These are phyloP conservation scores for Fistulina hepatica DNA, from an alignment of 1,284 basidiomycete species.

Conservation along the genomic window DNA sequence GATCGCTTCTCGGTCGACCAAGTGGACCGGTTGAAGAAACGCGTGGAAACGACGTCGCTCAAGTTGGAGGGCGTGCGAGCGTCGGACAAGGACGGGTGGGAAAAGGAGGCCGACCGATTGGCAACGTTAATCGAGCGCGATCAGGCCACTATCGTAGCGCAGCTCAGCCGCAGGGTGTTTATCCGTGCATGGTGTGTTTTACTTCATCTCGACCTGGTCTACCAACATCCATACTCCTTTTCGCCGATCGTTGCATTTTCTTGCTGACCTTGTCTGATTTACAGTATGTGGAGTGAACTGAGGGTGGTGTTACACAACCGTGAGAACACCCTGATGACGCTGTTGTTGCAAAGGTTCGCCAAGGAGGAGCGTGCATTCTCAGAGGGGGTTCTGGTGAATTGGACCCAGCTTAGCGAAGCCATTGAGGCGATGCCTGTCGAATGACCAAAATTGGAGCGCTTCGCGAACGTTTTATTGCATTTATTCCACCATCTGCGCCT, in stretches of 20 bases:
- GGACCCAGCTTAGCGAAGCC: slow-evolving; percentile 59
- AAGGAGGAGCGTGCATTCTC: slow-evolving; percentile 60
- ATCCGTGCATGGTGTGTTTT: slow-evolving; percentile 65
- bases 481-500: no score
- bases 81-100: slow-evolving; percentile 68
- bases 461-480: no score
- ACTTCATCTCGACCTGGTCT: no score
- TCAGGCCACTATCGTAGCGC: slow-evolving; percentile 58
- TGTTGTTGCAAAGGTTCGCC: slow-evolving; percentile 61
- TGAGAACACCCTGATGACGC: slow-evolving; percentile 73
- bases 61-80: slow-evolving; percentile 67
- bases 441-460: slow-evolving; percentile 27
- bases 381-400: slow-evolving; percentile 53
- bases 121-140: slow-evolving; percentile 63
- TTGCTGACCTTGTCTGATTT: slow-evolving; percentile 6
- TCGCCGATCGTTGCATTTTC: neutral
- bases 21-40: slow-evolving; percentile 77
- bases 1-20: slow-evolving; percentile 75
- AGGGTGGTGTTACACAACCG: slow-evolving; percentile 80
- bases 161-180: slow-evolving; percentile 69
- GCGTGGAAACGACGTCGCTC: slow-evolving; percentile 62
- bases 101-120: slow-evolving; percentile 71
- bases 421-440: slow-evolving; percentile 79
- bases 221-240: slow-evolving; percentile 3
- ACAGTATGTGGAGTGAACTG: slow-evolving; percentile 86